Base-by-base conservation (phyloP, 2,329 filamentous ascomycete species). In the Fusarium torulosum region DNA sequence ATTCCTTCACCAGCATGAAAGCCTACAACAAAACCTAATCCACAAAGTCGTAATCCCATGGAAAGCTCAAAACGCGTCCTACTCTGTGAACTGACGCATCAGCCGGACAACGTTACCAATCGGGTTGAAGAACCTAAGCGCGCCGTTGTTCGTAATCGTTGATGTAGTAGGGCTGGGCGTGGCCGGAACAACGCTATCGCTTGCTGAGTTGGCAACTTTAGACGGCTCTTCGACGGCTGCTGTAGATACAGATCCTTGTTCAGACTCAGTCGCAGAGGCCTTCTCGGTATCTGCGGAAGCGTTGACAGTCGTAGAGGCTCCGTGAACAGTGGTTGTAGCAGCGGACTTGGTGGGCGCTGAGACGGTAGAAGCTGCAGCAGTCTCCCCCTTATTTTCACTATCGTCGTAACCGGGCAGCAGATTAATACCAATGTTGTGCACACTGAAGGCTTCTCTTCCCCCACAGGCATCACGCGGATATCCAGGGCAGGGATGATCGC, bases 401-500 rank as follows among this genome's bases (percentile, higher is more conserved):
- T 37, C 45, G 10, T 67, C 63, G 15, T 60, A 35, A 2, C 19
- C 46, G 10, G 59, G 47, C 2, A 11, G 2, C 4, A 68, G 0
- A 4, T 63, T 1, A 1, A 55, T 1, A 7, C 69, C 69, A 0
- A 40, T 47, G 33, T 72, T 72, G 17, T 47, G 52, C 4, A 72
- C 69, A 6, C 57, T 61, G 11, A 55, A 70, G 20, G 41, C 38
- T 15, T 44, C 15, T 3, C 41, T 8, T 23, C 66, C 58, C 15
- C 69, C 69, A 41, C 69, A 72, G 2, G 66, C 59, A 0, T 68
- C 53, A 0, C 2, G 7, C 7, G 15, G 1, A 19, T 60, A 72
- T 6, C 66, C 66, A 4, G 63, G 50, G 11, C 69, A 72, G 6
- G 43, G 19, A 3, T 3, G 41, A n/a, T 68, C 13, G 58, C 69